A percentile compares a stretch with the other conserved stretches of the same genome.
phyloP scores from a whole-genome alignment of 768 basidiomycete genomes.

The Amanita rubescens region DNA sequence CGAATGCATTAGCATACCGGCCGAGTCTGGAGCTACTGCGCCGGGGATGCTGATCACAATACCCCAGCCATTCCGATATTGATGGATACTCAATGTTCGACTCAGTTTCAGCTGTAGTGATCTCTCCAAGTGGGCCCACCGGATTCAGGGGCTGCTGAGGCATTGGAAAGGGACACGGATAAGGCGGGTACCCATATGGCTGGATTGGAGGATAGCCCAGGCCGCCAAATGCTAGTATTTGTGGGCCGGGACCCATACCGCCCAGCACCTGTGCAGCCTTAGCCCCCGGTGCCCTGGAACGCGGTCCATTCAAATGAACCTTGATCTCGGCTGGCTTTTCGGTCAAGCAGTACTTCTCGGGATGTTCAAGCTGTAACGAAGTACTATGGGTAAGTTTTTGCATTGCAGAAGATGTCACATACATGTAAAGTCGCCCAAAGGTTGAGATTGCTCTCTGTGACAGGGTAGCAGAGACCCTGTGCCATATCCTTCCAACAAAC shows the following conservation, averaged over 20 bases:
- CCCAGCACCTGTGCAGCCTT: not conserved
- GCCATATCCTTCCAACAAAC: conserved; percentile 4
- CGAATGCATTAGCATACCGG: not conserved
- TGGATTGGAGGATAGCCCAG: not conserved
- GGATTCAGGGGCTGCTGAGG: not conserved
- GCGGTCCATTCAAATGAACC: conserved; percentile 3
- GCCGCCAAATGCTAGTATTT: not conserved
- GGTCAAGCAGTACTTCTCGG: conserved; percentile 1
- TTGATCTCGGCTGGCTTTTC: conserved; percentile 2
- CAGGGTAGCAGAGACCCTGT: conserved; percentile 6
- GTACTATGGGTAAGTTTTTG: not conserved
- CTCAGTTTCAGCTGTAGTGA: not conserved
- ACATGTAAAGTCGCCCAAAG: conserved; percentile 8
- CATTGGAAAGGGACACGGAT: not conserved
- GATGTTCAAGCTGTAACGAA: conserved; percentile 5
- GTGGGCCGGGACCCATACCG: not conserved
- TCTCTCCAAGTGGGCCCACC: not conserved
- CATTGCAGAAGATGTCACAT: not conserved
- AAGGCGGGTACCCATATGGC: conserved; percentile 3
- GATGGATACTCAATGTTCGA: not conserved
- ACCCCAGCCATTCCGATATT: conserved; percentile 3
- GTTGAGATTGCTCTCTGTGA: conserved; percentile 7
- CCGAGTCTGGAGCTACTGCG: conserved; percentile 1
- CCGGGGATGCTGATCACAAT: conserved; percentile 6
- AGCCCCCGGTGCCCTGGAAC: not conserved